Evolutionary conservation across 2,329 filamentous ascomycete genomes (phyloP).

Genomic region (Trichoderma sp.): DNA sequence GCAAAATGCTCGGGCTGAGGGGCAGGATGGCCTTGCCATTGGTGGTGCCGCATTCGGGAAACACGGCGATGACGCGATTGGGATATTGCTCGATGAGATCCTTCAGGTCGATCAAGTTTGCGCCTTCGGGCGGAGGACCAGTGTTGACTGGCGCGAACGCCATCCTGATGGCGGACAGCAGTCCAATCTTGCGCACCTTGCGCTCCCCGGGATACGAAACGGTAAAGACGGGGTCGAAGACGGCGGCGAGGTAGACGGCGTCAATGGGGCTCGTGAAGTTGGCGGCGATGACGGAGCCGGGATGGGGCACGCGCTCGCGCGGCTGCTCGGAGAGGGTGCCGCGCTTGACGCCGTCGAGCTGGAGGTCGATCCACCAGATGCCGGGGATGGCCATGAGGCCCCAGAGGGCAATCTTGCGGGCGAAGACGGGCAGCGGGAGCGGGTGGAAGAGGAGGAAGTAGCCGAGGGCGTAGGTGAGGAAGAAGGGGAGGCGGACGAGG

Average conservation of each 20-base stretch:
- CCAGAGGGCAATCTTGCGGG: constrained; percentile 87
- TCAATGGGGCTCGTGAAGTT: constrained; percentile 94
- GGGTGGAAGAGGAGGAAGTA: constrained; percentile 85
- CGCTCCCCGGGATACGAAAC: constrained; percentile 75
- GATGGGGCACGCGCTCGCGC: constrained; percentile 72
- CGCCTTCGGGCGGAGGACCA: constrained; percentile 47
- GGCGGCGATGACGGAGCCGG: constrained; percentile 80
- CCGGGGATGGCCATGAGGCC: constrained; percentile 83
- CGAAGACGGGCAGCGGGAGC: constrained; percentile 64
- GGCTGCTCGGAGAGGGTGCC: constrained; percentile 80
- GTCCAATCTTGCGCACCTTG: constrained; percentile 74
- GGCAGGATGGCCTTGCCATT: constrained; percentile 90
- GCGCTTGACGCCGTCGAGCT: constrained; percentile 93
- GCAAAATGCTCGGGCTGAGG: constrained; percentile 75
- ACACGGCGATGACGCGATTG: constrained; percentile 76
- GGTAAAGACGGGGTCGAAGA: constrained; percentile 96
- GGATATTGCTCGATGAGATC: constrained; percentile 69
- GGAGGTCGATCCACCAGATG: constrained; percentile 98
- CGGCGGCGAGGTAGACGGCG: constrained; percentile 87
- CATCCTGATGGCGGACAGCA: constrained; percentile 72
- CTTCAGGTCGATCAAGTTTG: constrained; percentile 61
- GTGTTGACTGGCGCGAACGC: constrained; percentile 66
- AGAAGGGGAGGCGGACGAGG: constrained; percentile 75
- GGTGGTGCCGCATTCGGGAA: constrained; percentile 92
- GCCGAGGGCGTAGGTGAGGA: constrained; percentile 65